These are phyloP conservation scores for Tuber calosporum DNA, from an alignment of 495 filamentous ascomycete species.

Conservation along the genomic window DNA sequence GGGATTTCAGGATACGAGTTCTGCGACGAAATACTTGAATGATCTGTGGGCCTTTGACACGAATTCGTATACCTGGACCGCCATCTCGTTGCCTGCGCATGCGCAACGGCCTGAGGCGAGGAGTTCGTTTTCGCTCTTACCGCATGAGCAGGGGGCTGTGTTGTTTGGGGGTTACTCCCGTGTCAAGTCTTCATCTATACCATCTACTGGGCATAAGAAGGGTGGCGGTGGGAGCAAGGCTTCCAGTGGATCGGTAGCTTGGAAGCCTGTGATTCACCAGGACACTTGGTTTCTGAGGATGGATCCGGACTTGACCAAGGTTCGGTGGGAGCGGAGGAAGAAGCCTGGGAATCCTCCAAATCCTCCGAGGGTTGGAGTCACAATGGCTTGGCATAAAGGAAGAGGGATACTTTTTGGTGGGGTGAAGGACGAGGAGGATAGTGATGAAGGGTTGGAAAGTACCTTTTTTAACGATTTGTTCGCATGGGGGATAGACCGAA, in stretches of 20 bases:
- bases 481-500: slow-evolving; percentile 89
- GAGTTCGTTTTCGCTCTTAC: slow-evolving; percentile 82
- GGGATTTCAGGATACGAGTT: slow-evolving; percentile 92
- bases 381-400: slow-evolving; percentile 87
- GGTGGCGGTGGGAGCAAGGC: slow-evolving; percentile 54
- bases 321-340: slow-evolving; percentile 89
- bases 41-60: slow-evolving; percentile 62
- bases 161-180: slow-evolving; percentile 90
- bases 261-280: slow-evolving; percentile 81
- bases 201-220: slow-evolving; percentile 48
- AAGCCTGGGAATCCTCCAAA: slow-evolving; percentile 81
- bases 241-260: slow-evolving; percentile 50
- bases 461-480: slow-evolving; percentile 88
- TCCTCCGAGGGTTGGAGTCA: slow-evolving; percentile 75
- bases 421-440: slow-evolving; percentile 88
- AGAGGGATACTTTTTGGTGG: slow-evolving; percentile 90
- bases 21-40: slow-evolving; percentile 79
- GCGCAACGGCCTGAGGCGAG: slow-evolving; percentile 81
- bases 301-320: slow-evolving; percentile 58
- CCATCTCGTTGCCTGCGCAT: slow-evolving; percentile 55
- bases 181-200: slow-evolving; percentile 53
- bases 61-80: slow-evolving; percentile 36
- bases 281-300: slow-evolving; percentile 91
- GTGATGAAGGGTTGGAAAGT: slow-evolving; percentile 88
- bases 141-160: slow-evolving; percentile 80